Evolutionary conservation across 2,329 filamentous ascomycete genomes (phyloP), one percentile per base, ranked within the genome.

Genomic region (Cytospora piceae): DNA sequence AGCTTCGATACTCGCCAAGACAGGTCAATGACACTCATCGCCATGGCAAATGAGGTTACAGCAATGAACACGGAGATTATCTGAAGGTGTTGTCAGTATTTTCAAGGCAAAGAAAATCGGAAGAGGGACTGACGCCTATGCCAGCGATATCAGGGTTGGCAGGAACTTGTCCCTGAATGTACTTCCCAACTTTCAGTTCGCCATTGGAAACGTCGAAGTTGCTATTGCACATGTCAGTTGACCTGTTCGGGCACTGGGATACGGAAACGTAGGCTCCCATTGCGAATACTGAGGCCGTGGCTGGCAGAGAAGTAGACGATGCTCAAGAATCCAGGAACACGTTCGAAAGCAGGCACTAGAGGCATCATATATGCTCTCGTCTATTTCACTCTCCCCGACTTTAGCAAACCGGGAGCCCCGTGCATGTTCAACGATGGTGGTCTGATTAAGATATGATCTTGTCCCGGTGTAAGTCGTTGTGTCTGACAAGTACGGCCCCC

Each of bases 101-200:
- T n/a, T 59, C 1, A 49, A 6, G 1, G 11, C 4, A 4, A 8
- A 14, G 12, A 20, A 9, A 9, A n/a, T 3, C 7, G 2, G 27
- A 22, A 4, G 11, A 14, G 7, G 22, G n/a, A 58, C 42, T 51
- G 3, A 59, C 57, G 20, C 57, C 57, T 34, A 59, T 24, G 4
- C 57, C 57, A 15, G 57, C 57, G 24, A 59, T 22, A 7, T 59
- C 57, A 4, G 57, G 57, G 9, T 59, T 51, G 5, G 39, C 31
- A 34, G 57, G 57, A 9, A 59, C 42, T 17, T 24, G 11, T 53
- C 51, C 51, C 2, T 15, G 17, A 20, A n/a, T 1, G 17, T 42
- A 42, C 4, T 6, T n/a, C 17, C 39, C 39, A 17, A 42, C 39
- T 1, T 15, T 42, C 17, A 42, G 17, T 5, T 42, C 17, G 20